Conservation (phyloP, 116 monocot genomes). For the Zostera marina region DNA sequence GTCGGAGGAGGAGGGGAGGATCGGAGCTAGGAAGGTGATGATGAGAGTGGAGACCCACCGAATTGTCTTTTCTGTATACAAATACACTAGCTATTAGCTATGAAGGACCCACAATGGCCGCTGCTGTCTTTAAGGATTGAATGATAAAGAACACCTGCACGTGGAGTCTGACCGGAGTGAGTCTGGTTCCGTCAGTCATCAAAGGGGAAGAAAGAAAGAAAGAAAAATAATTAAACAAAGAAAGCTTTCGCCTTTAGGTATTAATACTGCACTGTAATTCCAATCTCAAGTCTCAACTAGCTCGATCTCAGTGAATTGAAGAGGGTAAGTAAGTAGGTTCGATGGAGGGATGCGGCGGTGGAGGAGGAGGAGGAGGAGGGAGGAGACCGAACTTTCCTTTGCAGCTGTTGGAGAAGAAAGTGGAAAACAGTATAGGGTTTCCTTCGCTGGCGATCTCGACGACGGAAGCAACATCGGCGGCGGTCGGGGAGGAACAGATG, state of each 20-base stretch:
- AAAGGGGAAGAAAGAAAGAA: constrained; percentile 9
- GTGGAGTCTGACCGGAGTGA: constrained; percentile 58
- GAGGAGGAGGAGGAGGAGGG: constrained; percentile 17
- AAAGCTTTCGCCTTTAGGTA: too few species aligned
- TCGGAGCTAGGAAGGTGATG: constrained; percentile 23
- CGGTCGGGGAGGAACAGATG: background rate
- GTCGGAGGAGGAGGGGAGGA: background rate
- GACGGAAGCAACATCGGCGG: background rate
- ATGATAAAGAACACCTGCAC: constrained; percentile 42
- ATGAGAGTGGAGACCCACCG: constrained; percentile 11
- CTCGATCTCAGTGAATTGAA: background rate
- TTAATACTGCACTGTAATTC: too few species aligned
- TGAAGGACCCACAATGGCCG: constrained; percentile 10
- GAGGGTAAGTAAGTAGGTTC: background rate
- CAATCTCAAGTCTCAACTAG: too few species aligned
- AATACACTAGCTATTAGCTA: constrained; percentile 14
- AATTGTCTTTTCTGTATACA: constrained; percentile 14
- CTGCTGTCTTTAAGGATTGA: constrained; percentile 29
- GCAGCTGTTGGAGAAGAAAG: constrained; percentile 72
- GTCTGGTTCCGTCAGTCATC: constrained; percentile 13
- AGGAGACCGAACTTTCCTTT: constrained; percentile 60
- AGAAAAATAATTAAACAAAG: background rate
- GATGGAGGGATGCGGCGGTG: constrained; percentile 29
- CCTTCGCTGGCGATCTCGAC: constrained; percentile 32
- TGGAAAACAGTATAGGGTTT: constrained; percentile 21